These are phyloP conservation scores for Torulaspora indica DNA, from an alignment of 805 yeast species.

Conservation along the genomic window DNA sequence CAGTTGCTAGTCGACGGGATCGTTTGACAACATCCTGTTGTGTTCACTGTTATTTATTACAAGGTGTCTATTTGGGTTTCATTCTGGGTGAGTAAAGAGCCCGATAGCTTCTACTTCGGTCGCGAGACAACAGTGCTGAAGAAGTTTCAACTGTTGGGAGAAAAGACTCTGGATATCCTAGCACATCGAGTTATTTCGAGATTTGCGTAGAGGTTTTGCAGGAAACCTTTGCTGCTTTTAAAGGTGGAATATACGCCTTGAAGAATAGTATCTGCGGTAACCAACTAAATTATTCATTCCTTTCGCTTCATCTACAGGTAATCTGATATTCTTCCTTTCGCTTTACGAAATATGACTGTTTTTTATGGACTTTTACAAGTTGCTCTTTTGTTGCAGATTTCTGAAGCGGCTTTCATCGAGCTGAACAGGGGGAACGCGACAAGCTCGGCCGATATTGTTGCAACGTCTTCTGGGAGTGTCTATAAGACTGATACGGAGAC, in stretches of 20 bases:
- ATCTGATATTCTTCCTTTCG: neutral
- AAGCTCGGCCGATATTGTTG: neutral
- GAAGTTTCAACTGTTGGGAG: too few relatives aligned
- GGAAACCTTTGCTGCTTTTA: neutral
- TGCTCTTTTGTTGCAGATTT: neutral
- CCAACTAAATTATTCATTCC: constrained; percentile 8
- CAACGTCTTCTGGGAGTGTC: neutral
- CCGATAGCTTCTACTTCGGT: neutral
- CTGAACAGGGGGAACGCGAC: neutral
- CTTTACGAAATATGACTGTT: neutral
- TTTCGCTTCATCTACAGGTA: constrained; percentile 1
- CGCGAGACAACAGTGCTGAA: neutral
- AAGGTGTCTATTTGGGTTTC: too few relatives aligned
- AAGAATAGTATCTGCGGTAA: neutral
- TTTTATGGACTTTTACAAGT: neutral
- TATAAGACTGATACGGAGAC: neutral
- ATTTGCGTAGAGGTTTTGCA: neutral
- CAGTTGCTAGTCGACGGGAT: neutral
- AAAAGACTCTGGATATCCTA: neutral
- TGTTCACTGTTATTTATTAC: neutral
- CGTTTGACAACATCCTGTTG: neutral
- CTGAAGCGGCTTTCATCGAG: constrained; percentile 1
- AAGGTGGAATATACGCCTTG: neutral
- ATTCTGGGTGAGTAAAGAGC: too few relatives aligned
- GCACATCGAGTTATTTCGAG: neutral